phyloP scores from a whole-genome alignment of 1,139 yeast species.

The Debaryomyces psychrophilus region DNA sequence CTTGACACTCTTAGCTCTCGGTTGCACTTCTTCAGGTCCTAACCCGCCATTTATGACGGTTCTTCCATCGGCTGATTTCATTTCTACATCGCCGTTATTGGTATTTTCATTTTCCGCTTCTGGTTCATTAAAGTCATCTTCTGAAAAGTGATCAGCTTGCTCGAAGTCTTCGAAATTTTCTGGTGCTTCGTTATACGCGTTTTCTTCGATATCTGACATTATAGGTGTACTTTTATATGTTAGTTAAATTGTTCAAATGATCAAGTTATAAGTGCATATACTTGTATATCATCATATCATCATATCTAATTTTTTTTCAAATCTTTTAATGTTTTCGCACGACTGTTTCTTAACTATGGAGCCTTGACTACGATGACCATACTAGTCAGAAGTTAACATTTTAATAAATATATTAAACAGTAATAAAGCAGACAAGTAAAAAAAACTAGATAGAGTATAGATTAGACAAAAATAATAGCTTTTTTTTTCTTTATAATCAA shows the following conservation, averaged over 20 bases:
- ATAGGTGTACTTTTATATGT: constrained; percentile 1
- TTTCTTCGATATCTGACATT: constrained; percentile 56
- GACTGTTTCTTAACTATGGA: constrained; percentile 2
- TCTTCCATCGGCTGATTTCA: constrained; percentile 74
- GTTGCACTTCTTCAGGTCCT: constrained; percentile 58
- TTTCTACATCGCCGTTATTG: constrained; percentile 48
- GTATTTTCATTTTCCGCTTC: constrained; percentile 32
- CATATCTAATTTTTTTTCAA: constrained; percentile 6
- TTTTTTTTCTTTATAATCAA: constrained; percentile 8
- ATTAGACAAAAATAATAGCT: constrained; percentile 7
- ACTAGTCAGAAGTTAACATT: not conserved
- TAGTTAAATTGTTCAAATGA: not conserved
- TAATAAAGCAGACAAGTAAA: constrained; percentile 9
- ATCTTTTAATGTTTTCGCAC: constrained; percentile 1
- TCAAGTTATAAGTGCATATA: not conserved
- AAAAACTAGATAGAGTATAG: constrained; percentile 10
- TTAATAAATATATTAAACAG: constrained; percentile 13
- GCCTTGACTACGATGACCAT: not conserved
- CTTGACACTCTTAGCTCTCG: constrained; percentile 65
- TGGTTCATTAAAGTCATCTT: constrained; percentile 55
- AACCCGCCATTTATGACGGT: constrained; percentile 69
- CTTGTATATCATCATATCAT: not conserved
- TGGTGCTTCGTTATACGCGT: constrained; percentile 73
- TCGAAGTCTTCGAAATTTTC: constrained; percentile 84
- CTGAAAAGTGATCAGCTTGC: constrained; percentile 75